Conservation (phyloP, 345 rosid genomes). For the Rhizophora apiculata region DNA sequence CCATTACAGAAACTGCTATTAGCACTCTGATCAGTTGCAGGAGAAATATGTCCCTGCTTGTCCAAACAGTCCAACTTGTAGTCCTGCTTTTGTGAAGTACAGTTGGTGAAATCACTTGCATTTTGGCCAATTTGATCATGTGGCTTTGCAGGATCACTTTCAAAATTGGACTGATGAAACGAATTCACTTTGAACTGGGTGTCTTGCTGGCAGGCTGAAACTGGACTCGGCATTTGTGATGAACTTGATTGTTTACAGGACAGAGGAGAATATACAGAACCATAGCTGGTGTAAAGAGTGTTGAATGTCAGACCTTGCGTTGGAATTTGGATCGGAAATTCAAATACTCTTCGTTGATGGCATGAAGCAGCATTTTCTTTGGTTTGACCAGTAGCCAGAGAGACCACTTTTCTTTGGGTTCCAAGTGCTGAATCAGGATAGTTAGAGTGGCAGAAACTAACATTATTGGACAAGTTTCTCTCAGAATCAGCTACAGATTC, state of each 20-base stretch:
- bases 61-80: conserved; percentile 36
- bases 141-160: conserved; percentile 32
- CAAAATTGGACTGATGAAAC: conserved; percentile 32
- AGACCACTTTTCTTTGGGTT: conserved; percentile 42
- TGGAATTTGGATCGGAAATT: conserved; percentile 46
- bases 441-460: conserved; percentile 27
- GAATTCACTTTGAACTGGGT: conserved; percentile 39
- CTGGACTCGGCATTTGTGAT: conserved; percentile 48
- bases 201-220: conserved; percentile 56
- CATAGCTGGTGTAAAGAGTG: conserved; percentile 32
- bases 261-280: conserved; percentile 39
- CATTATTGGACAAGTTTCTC: conserved; percentile 28
- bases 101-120: conserved; percentile 33
- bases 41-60: conserved; percentile 51
- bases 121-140: conserved; percentile 41
- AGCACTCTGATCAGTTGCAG: conserved; percentile 57
- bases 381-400: conserved; percentile 30
- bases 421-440: conserved; percentile 37
- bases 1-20: conserved; percentile 63
- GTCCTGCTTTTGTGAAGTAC: conserved; percentile 28
- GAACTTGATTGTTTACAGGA: conserved; percentile 33
- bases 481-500: conserved; percentile 27
- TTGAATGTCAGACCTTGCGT: conserved; percentile 37
- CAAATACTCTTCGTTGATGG: conserved; percentile 41
- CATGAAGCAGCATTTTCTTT: conserved; percentile 39